Evolutionary conservation across 257 asterid species (phyloP).

Genomic region (Plantago major): DNA sequence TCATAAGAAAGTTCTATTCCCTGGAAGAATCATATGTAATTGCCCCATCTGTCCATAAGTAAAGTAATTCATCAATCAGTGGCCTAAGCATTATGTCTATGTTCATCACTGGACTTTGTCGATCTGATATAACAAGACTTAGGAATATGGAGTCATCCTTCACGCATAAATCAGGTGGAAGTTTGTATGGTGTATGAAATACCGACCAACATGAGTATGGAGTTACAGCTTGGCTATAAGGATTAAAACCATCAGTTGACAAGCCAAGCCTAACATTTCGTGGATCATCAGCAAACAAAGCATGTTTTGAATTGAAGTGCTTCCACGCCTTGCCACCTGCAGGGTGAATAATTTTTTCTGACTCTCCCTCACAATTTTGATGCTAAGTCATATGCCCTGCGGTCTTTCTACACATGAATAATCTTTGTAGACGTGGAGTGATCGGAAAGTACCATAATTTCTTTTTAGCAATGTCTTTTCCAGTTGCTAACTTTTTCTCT

Average conservation of each 20-base stretch:
- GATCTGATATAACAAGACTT: too few relatives aligned
- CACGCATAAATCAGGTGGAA: not conserved
- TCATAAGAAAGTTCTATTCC: too few relatives aligned
- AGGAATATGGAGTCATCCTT: not conserved
- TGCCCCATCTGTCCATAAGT: not conserved
- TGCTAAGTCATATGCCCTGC: not conserved
- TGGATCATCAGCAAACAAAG: not conserved
- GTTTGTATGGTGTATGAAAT: not conserved
- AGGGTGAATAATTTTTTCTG: too few relatives aligned
- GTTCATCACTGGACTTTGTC: not conserved
- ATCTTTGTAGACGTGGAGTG: not conserved
- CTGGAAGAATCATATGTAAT: too few relatives aligned
- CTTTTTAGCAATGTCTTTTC: not conserved
- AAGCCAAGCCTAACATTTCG: slow-evolving; percentile 4
- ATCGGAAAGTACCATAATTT: slow-evolving; percentile 3
- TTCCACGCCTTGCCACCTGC: too few relatives aligned
- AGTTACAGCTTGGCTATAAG: not conserved
- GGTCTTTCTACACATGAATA: not conserved
- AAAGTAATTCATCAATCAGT: not conserved
- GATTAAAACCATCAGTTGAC: not conserved
- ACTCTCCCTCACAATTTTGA: not conserved
- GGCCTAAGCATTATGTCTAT: not conserved
- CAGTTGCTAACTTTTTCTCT: not conserved
- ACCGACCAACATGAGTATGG: slow-evolving; percentile 3
- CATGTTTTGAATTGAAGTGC: too few relatives aligned